phyloP scores from a whole-genome alignment of 495 filamentous ascomycete species.

The Apiosordaria backusii region DNA sequence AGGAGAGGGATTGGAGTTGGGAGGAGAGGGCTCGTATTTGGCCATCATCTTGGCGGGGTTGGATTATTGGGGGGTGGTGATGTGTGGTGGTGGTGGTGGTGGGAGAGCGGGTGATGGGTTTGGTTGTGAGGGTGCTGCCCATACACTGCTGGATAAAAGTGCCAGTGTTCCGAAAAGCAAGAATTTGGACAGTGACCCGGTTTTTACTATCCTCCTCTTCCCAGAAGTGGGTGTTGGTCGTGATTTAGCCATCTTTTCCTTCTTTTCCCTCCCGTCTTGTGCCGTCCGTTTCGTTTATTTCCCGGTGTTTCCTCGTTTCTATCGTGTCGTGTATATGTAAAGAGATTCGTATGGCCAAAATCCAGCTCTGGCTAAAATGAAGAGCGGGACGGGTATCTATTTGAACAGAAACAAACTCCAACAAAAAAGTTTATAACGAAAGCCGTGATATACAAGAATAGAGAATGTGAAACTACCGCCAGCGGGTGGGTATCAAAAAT shows the following conservation, averaged over 20 bases:
- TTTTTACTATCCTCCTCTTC: not conserved
- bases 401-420: not conserved
- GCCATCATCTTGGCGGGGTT: conserved; percentile 35
- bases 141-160: conserved; percentile 31
- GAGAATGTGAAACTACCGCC: conserved; percentile 18
- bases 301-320: not conserved
- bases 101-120: conserved; percentile 8
- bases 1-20: conserved; percentile 38
- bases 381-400: not conserved
- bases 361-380: conserved; percentile 17
- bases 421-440: not conserved
- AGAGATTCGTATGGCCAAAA: not conserved
- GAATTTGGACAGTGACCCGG: conserved; percentile 12
- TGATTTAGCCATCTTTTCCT: conserved; percentile 6
- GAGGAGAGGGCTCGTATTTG: no score
- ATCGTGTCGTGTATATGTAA: not conserved
- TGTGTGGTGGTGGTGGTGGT: conserved; percentile 15
- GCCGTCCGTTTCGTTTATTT: not conserved
- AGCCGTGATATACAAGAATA: not conserved
- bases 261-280: not conserved
- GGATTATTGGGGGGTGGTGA: conserved; percentile 22
- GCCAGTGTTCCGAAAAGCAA: no score
- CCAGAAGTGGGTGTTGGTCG: conserved; percentile 16
- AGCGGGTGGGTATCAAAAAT: conserved; percentile 29
- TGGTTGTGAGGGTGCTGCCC: conserved; percentile 14